Percentiles rank a stretch among this genome's conserved stretches.
Evolutionary conservation across 208 protist species (phyloP).

Genomic region (Trypanosoma platydactyli): DNA sequence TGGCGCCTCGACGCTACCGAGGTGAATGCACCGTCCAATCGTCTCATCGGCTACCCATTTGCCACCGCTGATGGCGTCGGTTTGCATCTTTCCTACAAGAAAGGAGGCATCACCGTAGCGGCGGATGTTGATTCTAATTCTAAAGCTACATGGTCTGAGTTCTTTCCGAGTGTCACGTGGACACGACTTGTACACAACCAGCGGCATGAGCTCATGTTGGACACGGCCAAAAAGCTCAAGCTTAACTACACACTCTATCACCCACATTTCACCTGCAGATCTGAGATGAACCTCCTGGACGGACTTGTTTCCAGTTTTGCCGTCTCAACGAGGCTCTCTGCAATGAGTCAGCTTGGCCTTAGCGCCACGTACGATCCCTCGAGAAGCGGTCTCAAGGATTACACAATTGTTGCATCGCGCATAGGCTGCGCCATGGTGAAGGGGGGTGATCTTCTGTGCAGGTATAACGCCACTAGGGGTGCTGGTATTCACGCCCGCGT

Average conservation of each 20-base stretch:
- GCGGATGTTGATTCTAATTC: slow-evolving; percentile 24
- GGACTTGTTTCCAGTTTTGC: slow-evolving; percentile 34
- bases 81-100: slow-evolving; percentile 37
- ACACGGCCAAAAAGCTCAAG: slow-evolving; percentile 4
- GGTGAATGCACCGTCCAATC: slow-evolving; percentile 4
- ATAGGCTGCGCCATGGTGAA: slow-evolving; percentile 40
- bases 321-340: slow-evolving; percentile 40
- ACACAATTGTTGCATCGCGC: slow-evolving; percentile 37
- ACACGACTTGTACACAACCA: neutral
- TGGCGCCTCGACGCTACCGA: slow-evolving; percentile 51
- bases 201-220: slow-evolving; percentile 25
- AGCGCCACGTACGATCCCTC: slow-evolving; percentile 57
- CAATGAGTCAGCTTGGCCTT: slow-evolving; percentile 35
- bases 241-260: slow-evolving; percentile 38
- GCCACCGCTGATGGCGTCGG: slow-evolving; percentile 36
- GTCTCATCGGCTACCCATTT: slow-evolving; percentile 51
- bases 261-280: slow-evolving; percentile 38
- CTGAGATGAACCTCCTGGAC: slow-evolving; percentile 31
- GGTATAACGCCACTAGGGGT: slow-evolving; percentile 54
- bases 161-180: slow-evolving; percentile 40
- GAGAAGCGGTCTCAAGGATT: slow-evolving; percentile 61
- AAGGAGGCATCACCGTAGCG: slow-evolving; percentile 17
- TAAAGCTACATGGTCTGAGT: slow-evolving; percentile 33
- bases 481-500: slow-evolving; percentile 48
- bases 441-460: slow-evolving; percentile 53